These are phyloP conservation scores for Borovskyia barvae DNA, from an alignment of 208 protist species.

Conservation along the genomic window DNA sequence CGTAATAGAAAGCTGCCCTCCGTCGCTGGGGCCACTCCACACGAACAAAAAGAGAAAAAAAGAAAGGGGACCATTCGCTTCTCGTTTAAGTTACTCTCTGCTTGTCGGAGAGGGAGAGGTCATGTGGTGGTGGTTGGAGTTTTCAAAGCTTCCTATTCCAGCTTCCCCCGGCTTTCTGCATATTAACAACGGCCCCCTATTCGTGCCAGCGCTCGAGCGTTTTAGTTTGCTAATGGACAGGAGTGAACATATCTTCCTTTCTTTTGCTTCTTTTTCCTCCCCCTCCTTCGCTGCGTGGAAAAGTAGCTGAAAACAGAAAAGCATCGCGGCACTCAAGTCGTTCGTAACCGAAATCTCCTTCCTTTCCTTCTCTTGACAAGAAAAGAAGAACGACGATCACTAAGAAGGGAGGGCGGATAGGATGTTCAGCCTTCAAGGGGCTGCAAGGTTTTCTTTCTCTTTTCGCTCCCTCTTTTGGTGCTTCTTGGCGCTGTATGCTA, in stretches of 20 bases:
- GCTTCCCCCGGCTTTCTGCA: too few relatives aligned
- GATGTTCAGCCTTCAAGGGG: slow-evolving; percentile 4
- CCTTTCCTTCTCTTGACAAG: neutral
- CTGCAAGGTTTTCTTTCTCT: too few relatives aligned
- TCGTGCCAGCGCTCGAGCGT: too few relatives aligned
- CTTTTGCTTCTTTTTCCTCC: too few relatives aligned
- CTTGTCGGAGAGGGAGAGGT: slow-evolving; percentile 7
- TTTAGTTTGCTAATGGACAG: too few relatives aligned
- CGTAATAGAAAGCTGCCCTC: neutral
- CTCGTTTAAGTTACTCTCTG: neutral
- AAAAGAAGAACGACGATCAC: neutral
- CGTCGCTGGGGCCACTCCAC: neutral
- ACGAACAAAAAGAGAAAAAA: neutral
- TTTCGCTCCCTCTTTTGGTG: too few relatives aligned
- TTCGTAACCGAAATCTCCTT: too few relatives aligned
- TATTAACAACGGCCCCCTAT: too few relatives aligned
- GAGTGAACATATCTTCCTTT: slow-evolving; percentile 3
- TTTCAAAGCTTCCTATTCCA: slow-evolving; percentile 1
- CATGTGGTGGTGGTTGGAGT: neutral
- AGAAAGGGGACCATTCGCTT: neutral
- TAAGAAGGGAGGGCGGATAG: neutral
- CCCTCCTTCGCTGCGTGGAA: too few relatives aligned
- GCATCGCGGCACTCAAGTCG: too few relatives aligned
- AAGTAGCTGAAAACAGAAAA: too few relatives aligned
- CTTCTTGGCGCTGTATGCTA: too few relatives aligned